phyloP scores from a whole-genome alignment of 192 early-diverging fungal genomes.

The Dissophora globulifera region DNA sequence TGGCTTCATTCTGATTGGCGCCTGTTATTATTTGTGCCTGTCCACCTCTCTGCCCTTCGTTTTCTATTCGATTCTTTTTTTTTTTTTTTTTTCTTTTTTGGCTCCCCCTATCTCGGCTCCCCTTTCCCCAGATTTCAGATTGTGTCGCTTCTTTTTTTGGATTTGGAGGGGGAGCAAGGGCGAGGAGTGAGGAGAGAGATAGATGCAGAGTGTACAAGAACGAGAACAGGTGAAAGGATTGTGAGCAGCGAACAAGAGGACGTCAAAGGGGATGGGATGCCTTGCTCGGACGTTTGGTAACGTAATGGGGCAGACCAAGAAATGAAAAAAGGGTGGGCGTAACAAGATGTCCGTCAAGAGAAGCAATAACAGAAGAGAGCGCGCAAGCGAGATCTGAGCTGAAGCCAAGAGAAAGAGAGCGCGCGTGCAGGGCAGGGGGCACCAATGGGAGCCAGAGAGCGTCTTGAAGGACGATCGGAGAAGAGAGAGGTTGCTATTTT shows the following conservation, averaged over 20 bases:
- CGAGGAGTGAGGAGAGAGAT: not conserved
- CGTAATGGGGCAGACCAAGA: no score
- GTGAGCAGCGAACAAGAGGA: no score
- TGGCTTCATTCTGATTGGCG: not conserved
- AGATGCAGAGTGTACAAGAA: not conserved
- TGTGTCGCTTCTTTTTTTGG: slow-evolving; percentile 2
- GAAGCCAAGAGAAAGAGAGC: no score
- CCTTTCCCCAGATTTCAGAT: not conserved
- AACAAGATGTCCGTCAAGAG: not conserved
- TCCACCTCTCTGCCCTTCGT: not conserved
- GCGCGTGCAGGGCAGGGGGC: no score
- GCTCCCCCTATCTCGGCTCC: not conserved
- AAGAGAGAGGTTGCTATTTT: no score
- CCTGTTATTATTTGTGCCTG: not conserved
- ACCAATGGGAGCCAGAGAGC: no score
- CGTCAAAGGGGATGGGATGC: no score
- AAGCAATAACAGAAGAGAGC: no score
- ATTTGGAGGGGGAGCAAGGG: not conserved
- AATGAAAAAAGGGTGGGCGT: not conserved
- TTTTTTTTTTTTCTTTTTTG: slow-evolving; percentile 2
- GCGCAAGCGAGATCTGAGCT: no score
- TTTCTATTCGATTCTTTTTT: not conserved
- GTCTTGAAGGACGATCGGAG: no score
- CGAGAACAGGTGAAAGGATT: not conserved
- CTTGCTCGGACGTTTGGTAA: no score